Evolutionary conservation across 2,329 filamentous ascomycete species (phyloP), one percentile per base, ranked within the genome.

Genomic region (Talaromyces sp.): DNA sequence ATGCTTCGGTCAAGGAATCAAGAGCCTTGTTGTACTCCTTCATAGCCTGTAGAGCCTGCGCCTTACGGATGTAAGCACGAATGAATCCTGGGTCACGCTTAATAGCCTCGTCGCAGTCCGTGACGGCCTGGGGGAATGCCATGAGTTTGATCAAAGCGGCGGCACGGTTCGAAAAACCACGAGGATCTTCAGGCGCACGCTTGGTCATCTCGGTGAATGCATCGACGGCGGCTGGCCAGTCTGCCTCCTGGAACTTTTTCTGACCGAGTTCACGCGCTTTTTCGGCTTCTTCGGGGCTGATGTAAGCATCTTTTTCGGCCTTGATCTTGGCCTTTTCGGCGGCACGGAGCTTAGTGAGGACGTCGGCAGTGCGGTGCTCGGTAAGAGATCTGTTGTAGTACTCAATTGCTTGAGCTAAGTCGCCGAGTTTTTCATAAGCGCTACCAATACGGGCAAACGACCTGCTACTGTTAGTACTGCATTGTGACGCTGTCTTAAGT

Each of bases 201-300:
- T 97, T 97, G 79, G 90, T 90, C 93, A 98, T 97, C 83, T 99
- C 95, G 1, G 85, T 87, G 83, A 99, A 99, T 0, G 94, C 92
- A 52, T 92, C 93, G 33, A 99, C 93, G 10, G 95, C 95, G 62
- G 87, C 95, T 11, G 95, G 94, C 91, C 93, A 98, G 80, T 99
- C 93, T 37, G 87, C 89, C 73, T 93, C 92, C 85, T 98, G 98
- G 86, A 99, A 99, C 81, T 96, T 96, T 79, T 91, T 87, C 81
- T 97, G 97, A 52, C 95, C 95, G 66, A 96, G 88, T 78, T 97
- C 92, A 70, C 95, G 93, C 15, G 95, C 93, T 83, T 97, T 91
- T 75, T 99, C 95, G 25, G 95, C 95, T 83, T 97, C 94, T 72
- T 83, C 90, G 0, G 95, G 92, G 80, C 95, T 91, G 71, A 99